Evolutionary conservation across 2,329 filamentous ascomycete genomes (phyloP).

Genomic region (Byssochlamys sp.): DNA sequence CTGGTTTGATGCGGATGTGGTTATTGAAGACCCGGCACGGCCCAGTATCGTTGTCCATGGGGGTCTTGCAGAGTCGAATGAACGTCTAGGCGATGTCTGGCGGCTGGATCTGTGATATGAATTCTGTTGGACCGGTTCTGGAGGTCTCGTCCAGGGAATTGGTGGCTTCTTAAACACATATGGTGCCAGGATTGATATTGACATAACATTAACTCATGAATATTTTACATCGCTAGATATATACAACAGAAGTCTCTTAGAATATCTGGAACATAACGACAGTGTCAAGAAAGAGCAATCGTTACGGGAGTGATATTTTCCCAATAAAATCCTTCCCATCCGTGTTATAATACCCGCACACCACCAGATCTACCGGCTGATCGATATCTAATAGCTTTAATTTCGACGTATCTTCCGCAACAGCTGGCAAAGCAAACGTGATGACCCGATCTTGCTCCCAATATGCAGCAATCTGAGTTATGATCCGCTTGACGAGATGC

Average conservation of each 20-base stretch:
- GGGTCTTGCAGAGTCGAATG: constrained; percentile 44
- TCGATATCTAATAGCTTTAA: not conserved
- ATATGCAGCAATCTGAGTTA: constrained; percentile 7
- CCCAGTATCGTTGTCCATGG: constrained; percentile 39
- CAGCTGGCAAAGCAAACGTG: not conserved
- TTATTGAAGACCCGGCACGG: constrained; percentile 9
- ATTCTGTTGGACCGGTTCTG: too few species aligned
- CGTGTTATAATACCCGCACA: not conserved
- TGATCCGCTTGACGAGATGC: constrained; percentile 13
- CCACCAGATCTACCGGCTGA: not conserved
- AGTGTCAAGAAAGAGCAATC: too few species aligned
- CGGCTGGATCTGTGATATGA: constrained; percentile 21
- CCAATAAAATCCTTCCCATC: not conserved
- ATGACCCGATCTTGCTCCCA: constrained; percentile 2
- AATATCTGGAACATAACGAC: too few species aligned
- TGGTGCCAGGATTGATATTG: too few species aligned
- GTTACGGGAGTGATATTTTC: not conserved
- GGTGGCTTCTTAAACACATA: too few species aligned
- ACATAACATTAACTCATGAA: too few species aligned
- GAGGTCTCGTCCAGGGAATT: too few species aligned
- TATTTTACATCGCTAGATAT: too few species aligned
- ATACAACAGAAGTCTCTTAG: too few species aligned
- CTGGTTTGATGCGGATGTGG: constrained; percentile 46
- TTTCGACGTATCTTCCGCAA: not conserved
- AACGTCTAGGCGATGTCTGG: constrained; percentile 44